Base-by-base conservation (phyloP, 306 rosid genomes). In the Alnus glutinosa region DNA sequence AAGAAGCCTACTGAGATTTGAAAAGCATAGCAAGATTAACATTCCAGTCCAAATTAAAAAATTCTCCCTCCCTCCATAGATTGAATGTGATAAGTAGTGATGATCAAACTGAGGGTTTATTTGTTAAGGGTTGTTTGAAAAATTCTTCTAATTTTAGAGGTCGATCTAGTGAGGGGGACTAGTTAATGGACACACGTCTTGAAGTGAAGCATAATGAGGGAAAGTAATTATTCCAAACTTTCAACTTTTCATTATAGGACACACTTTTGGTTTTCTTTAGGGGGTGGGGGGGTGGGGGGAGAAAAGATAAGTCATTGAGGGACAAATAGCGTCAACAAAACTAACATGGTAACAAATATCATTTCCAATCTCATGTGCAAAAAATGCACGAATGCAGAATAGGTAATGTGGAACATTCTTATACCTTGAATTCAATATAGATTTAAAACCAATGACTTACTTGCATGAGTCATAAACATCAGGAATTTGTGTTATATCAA, bases 381-480 rank as follows among this genome's bases (percentile, higher is more conserved):
- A 30, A 62, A 30, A 62, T 30, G 32, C 18, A 62, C 15, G 13
- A 32, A 32, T 30, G 9, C 18, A 32, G 15, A 9, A 9, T 16
- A 9, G 66, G 23, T 23, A 10, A 58, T 23, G 15, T 4, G 1
- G n/a, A 8, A 9, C 64, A 16, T 62, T n/a, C 42, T 62, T 28
- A 62, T 2, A 11, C 3, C 16, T 28, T 1, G 9, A 34, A 14
- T 62, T 36, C 44, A 62, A 19, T 74, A 55, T 55, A 51, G 48
- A 34, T 39, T 66, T 55, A 57, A 57, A 77, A 70, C 67, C 70
- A 70, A 73, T 2, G 15, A 83, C 99, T 93, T 89, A 95, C 99
- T 95, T 95, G 99, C 99, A 93, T 4, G 99, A 95, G 77, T 95
- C 99, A 82, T 95, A 95, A 77, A 95, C 92, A 83, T 93, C 99